Conservation (phyloP, 2,329 filamentous ascomycete genomes). For the Xylaria polymorpha region DNA sequence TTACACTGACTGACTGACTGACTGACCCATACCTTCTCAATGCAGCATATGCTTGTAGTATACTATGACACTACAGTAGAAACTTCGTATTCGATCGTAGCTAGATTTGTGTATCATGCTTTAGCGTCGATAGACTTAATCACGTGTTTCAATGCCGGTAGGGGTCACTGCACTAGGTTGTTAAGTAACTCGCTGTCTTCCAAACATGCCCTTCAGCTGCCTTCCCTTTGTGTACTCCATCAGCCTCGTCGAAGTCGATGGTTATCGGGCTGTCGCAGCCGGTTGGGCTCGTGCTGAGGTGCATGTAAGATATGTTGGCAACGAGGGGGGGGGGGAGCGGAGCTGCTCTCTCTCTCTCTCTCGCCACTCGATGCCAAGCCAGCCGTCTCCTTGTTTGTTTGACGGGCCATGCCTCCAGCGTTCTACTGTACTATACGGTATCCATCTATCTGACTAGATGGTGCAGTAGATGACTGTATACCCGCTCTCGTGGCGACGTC, state of each 20-base stretch:
- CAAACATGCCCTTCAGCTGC: not conserved
- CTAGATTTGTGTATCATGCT: not conserved
- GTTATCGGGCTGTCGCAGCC: not conserved
- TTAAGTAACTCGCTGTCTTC: not conserved
- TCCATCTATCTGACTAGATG: not conserved
- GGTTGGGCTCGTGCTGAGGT: not conserved
- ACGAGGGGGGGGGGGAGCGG: too few species aligned
- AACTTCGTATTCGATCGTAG: constrained; percentile 1
- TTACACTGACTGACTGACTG: not conserved
- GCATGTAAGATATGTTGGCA: not conserved
- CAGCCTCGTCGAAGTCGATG: constrained; percentile 26
- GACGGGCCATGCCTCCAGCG: constrained; percentile 7
- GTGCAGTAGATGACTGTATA: not conserved
- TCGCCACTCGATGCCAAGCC: constrained; percentile 1
- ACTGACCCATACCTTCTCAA: not conserved
- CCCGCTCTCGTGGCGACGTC: constrained; percentile 5
- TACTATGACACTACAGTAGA: not conserved
- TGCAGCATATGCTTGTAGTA: not conserved
- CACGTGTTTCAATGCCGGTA: constrained; percentile 18
- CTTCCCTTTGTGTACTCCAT: not conserved
- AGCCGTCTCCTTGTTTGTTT: not conserved
- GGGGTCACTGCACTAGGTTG: not conserved
- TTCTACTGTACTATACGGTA: not conserved
- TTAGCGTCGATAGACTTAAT: not conserved
- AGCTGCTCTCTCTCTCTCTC: not conserved